Evolutionary conservation across 1,139 yeast genomes (phyloP).

Genomic region (Sugiyamaella paludigena): DNA sequence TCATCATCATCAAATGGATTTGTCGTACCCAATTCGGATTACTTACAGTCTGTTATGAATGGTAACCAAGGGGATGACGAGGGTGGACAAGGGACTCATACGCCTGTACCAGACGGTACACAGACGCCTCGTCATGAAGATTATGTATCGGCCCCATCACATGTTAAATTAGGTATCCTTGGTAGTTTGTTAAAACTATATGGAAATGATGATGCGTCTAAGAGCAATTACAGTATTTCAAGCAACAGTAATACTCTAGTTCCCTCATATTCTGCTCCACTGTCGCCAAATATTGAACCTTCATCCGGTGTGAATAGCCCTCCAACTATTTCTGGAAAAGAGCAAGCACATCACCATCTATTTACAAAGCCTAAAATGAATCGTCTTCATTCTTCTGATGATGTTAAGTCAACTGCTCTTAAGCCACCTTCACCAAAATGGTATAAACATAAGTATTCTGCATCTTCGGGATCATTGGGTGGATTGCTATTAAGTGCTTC

Average conservation of each 20-base stretch:
- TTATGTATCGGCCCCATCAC: conserved; percentile 68
- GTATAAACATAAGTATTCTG: conserved; percentile 28
- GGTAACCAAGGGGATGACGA: conserved; percentile 13
- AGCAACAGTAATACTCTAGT: conserved; percentile 8
- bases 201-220: conserved; percentile 39
- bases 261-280: conserved; percentile 9
- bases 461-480: conserved; percentile 25
- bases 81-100: conserved; percentile 13
- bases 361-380: conserved; percentile 14
- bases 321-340: conserved; percentile 16
- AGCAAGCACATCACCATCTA: conserved; percentile 3
- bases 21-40: conserved; percentile 22
- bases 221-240: conserved; percentile 8
- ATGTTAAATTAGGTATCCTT: conserved; percentile 78
- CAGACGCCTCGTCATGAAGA: conserved; percentile 37
- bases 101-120: conserved; percentile 22
- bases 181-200: conserved; percentile 72
- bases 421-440: conserved; percentile 23
- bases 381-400: conserved; percentile 15
- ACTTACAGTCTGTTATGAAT: conserved; percentile 6
- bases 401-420: neutral
- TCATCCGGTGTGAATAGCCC: neutral
- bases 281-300: conserved; percentile 2
- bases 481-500: conserved; percentile 27
- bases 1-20: conserved; percentile 12